phyloP scores from a whole-genome alignment of 2,329 filamentous ascomycete genomes.

The Alternaria sp. region DNA sequence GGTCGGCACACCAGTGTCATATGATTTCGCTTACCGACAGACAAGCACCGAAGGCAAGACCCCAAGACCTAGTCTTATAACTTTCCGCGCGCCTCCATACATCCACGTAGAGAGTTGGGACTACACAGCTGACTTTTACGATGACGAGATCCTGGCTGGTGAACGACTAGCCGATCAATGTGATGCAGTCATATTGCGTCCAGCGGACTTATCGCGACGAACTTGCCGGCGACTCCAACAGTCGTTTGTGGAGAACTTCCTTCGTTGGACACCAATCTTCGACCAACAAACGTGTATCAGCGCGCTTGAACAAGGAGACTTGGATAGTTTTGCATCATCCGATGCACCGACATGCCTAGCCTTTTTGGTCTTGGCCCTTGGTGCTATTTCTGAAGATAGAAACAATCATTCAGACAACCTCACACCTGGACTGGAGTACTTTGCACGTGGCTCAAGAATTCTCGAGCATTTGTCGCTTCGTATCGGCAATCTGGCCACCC shows the following conservation, averaged over 20 bases:
- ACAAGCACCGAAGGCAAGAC: conserved; percentile 35
- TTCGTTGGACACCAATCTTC: conserved; percentile 40
- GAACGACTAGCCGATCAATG: conserved; percentile 36
- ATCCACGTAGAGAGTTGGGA: conserved; percentile 40
- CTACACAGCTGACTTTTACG: conserved; percentile 39
- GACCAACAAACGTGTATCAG: conserved; percentile 30
- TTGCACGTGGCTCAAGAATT: conserved; percentile 31
- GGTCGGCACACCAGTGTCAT: conserved; percentile 23
- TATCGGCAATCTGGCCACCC: conserved; percentile 27
- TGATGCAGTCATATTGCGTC: conserved; percentile 21
- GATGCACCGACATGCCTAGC: conserved; percentile 31
- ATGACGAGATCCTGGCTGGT: conserved; percentile 36
- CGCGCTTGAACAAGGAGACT: conserved; percentile 27
- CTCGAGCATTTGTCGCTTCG: conserved; percentile 31
- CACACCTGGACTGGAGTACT: conserved; percentile 36
- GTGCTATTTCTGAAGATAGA: conserved; percentile 32
- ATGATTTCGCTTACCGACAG: conserved; percentile 39
- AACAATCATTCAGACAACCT: conserved; percentile 21
- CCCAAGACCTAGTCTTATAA: conserved; percentile 33
- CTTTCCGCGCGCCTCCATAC: conserved; percentile 32
- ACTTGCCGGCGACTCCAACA: conserved; percentile 34
- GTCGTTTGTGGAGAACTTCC: conserved; percentile 39
- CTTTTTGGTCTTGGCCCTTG: conserved; percentile 34
- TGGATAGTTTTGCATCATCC: conserved; percentile 15
- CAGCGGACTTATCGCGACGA: conserved; percentile 28